phyloP scores from a whole-genome alignment of 768 basidiomycete genomes.

The Panellus pusillus region DNA sequence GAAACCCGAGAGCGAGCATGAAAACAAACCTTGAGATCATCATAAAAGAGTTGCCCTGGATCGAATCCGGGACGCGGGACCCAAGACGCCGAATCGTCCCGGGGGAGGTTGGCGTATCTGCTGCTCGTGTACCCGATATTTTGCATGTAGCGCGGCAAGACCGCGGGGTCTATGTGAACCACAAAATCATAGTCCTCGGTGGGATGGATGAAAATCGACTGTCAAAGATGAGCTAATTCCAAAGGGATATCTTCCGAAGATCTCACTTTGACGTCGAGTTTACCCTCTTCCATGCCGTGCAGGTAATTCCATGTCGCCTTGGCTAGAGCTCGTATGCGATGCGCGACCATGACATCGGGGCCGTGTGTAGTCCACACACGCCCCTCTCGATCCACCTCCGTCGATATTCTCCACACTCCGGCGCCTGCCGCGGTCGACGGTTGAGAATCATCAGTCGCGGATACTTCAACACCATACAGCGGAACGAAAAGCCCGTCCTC shows the following conservation, averaged over 20 bases:
- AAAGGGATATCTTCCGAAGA: neutral
- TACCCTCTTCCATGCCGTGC: constrained; percentile 48
- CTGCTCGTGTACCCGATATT: constrained; percentile 48
- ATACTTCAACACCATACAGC: constrained; percentile 50
- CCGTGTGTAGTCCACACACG: constrained; percentile 71
- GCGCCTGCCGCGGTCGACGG: constrained; percentile 25
- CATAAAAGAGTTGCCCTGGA: constrained; percentile 64
- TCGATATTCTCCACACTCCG: constrained; percentile 78
- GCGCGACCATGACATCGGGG: constrained; percentile 72
- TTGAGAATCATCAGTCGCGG: constrained; percentile 25
- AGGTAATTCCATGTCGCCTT: constrained; percentile 69
- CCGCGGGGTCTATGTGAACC: constrained; percentile 64
- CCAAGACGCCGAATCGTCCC: constrained; percentile 24
- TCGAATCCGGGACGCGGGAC: constrained; percentile 72
- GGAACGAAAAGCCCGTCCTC: constrained; percentile 72
- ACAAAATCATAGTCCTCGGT: constrained; percentile 84
- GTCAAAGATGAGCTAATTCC: constrained; percentile 3
- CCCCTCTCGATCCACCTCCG: constrained; percentile 75
- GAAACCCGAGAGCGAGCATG: neutral
- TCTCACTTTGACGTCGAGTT: constrained; percentile 60
- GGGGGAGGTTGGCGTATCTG: constrained; percentile 47
- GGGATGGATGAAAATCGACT: constrained; percentile 88
- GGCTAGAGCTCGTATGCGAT: constrained; percentile 71
- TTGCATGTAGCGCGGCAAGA: constrained; percentile 75
- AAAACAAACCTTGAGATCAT: constrained; percentile 69